phyloP scores from a whole-genome alignment of 257 asterid genomes.

The Coffea canephora region DNA sequence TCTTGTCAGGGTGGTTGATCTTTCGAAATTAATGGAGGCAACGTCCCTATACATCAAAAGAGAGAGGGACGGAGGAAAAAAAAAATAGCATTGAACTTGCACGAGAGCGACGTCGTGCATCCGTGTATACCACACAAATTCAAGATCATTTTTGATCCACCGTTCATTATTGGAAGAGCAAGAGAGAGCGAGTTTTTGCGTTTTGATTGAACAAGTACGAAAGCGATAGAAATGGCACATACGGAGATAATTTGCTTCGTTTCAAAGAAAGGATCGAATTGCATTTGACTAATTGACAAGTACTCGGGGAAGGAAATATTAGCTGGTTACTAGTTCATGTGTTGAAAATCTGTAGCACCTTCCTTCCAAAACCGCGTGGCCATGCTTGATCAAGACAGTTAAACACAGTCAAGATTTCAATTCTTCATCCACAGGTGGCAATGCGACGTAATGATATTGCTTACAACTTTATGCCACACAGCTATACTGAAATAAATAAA shows the following conservation, averaged over 20 bases:
- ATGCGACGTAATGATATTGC: no score
- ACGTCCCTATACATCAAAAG: not conserved
- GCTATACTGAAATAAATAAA: no score
- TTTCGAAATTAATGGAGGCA: not conserved
- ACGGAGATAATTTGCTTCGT: not conserved
- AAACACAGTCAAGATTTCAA: no score
- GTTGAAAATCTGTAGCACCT: no score
- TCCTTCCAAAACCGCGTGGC: no score
- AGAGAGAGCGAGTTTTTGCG: not conserved
- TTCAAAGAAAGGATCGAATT: slow-evolving; percentile 4
- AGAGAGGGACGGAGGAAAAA: no score
- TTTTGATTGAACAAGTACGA: not conserved
- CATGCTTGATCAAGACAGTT: no score
- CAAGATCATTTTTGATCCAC: not conserved
- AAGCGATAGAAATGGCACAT: not conserved
- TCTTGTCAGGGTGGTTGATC: not conserved
- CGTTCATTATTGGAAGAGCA: not conserved
- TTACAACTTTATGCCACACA: no score
- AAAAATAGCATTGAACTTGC: not conserved
- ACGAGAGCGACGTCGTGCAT: not conserved
- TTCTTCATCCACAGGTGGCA: no score
- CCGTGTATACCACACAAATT: not conserved
- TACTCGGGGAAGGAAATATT: not conserved
- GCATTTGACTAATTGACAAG: not conserved
- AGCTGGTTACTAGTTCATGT: not conserved